These are phyloP conservation scores for Phytophthora sojae DNA, from an alignment of 352 stramenopile genomes.

Conservation along the genomic window DNA sequence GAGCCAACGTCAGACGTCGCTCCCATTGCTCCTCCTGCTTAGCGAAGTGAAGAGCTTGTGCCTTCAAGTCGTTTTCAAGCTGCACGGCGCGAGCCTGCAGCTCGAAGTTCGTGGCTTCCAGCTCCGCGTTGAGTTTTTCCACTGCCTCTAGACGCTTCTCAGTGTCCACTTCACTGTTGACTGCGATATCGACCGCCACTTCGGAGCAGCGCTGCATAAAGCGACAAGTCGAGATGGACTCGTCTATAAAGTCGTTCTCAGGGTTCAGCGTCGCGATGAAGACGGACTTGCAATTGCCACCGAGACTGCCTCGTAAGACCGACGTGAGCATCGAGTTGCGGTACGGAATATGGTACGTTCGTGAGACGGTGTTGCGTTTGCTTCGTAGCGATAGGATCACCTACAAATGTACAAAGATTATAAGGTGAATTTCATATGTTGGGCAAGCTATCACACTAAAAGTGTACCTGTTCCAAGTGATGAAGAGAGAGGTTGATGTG, in stretches of 20 bases:
- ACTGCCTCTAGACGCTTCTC: conserved; percentile 65
- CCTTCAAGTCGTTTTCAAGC: conserved; percentile 55
- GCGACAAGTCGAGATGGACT: conserved; percentile 96
- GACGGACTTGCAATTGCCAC: conserved; percentile 97
- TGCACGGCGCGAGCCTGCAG: conserved; percentile 53
- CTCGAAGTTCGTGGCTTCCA: conserved; percentile 54
- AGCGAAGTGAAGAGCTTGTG: conserved; percentile 31
- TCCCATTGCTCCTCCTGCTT: conserved; percentile 54
- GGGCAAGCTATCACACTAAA: no score
- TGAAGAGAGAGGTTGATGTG: conserved; percentile 97
- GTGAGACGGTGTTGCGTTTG: conserved; percentile 55
- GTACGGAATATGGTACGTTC: conserved; percentile 93
- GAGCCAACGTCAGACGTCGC: conserved; percentile 29
- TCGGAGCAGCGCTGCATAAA: conserved; percentile 96
- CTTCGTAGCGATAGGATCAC: conserved; percentile 95
- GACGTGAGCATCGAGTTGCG: conserved; percentile 98
- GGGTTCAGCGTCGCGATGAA: conserved; percentile 97
- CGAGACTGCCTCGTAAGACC: conserved; percentile 93
- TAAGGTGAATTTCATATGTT: not conserved
- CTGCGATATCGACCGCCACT: conserved; percentile 75
- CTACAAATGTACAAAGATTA: conserved; percentile 31
- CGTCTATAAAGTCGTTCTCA: conserved; percentile 85
- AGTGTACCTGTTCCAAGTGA: conserved; percentile 90
- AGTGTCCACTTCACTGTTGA: conserved; percentile 74
- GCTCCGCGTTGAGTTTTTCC: conserved; percentile 57